Evolutionary conservation across 257 asterid species (phyloP), one percentile per base, ranked within the genome.

Genomic region (Paraleonurus japonicus): DNA sequence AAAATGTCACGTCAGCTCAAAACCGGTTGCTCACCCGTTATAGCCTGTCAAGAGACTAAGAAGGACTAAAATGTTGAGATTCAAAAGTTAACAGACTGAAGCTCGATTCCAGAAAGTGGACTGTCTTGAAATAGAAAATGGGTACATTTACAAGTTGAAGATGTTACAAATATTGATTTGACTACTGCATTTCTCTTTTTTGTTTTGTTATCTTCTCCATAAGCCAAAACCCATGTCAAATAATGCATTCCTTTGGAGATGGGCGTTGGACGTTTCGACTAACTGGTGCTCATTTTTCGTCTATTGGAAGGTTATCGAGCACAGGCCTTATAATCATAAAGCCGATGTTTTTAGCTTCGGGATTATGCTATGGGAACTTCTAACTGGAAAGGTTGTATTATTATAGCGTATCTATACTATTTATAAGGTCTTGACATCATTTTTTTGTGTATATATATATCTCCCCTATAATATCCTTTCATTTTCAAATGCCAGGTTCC

Each of bases 311-410:
- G 94, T 92, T 69, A 89, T 92, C 27, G 97, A 85, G 75, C 97
- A 92, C 80, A 82, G 75, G 77, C 90, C 96, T 0, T 92, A 92
- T 76, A 83, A 85, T 75, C 95, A 90, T 47, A 92, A 87, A 77
- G 96, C 90, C 16, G 97, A 92, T 80, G 90, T 87, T 60, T 92
- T 83, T 80, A 92, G 97, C 84, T 92, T 86, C 10, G 96, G 92
- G 58, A 78, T 92, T 17, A 80, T 86, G 45, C 81, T 92, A 9
- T 92, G 97, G 96, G 97, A 92, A 74, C 87, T 92, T 77, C 87
- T 87, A 70, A 83, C 95, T 0, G 92, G 92, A 78, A 87, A 92
- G 96, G 97, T 91, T 65, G 59, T 67, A 45, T 47, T 26, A n/a
- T 59, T 47, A 45, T 55, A 47, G 59, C 33, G 1, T 2, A 19